A percentile compares a stretch with the other conserved stretches of the same genome.
Evolutionary conservation across 2,329 filamentous ascomycete genomes (phyloP).

Genomic region (Pseudodiploospora longispora): DNA sequence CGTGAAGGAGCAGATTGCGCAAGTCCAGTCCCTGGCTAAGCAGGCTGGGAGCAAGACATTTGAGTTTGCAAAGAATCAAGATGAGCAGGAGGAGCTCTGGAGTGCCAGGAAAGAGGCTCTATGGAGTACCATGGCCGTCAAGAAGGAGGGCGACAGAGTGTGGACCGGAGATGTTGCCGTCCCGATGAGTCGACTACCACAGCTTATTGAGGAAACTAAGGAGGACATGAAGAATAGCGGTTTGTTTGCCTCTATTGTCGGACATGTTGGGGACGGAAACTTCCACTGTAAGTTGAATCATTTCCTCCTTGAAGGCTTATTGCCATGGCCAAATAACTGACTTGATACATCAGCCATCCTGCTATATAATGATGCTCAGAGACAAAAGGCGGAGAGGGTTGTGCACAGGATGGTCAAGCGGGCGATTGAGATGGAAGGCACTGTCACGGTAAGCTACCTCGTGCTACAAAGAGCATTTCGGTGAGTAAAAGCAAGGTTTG

Average conservation of each 20-base stretch:
- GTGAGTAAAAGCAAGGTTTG: neutral
- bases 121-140: slow-evolving; percentile 69
- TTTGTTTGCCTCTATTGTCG: slow-evolving; percentile 48
- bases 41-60: slow-evolving; percentile 58
- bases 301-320: neutral
- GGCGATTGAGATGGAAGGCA: slow-evolving; percentile 77
- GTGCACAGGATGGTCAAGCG: slow-evolving; percentile 82
- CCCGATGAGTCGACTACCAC: slow-evolving; percentile 63
- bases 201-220: slow-evolving; percentile 68
- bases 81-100: slow-evolving; percentile 74
- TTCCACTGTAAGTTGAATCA: slow-evolving; percentile 50
- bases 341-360: slow-evolving; percentile 36
- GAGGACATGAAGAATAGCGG: slow-evolving; percentile 34
- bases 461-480: too few relatives aligned
- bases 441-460: slow-evolving; percentile 52
- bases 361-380: slow-evolving; percentile 57
- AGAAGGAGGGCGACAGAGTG: slow-evolving; percentile 58
- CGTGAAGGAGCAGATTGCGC: slow-evolving; percentile 71
- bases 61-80: slow-evolving; percentile 63
- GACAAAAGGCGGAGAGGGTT: slow-evolving; percentile 57
- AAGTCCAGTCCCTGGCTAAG: slow-evolving; percentile 57
- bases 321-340: neutral
- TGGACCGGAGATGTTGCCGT: slow-evolving; percentile 87
- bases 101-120: slow-evolving; percentile 75
- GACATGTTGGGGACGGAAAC: slow-evolving; percentile 71